Base-by-base conservation (phyloP, 2,329 filamentous ascomycete genomes). In the Phialophora chinensis region DNA sequence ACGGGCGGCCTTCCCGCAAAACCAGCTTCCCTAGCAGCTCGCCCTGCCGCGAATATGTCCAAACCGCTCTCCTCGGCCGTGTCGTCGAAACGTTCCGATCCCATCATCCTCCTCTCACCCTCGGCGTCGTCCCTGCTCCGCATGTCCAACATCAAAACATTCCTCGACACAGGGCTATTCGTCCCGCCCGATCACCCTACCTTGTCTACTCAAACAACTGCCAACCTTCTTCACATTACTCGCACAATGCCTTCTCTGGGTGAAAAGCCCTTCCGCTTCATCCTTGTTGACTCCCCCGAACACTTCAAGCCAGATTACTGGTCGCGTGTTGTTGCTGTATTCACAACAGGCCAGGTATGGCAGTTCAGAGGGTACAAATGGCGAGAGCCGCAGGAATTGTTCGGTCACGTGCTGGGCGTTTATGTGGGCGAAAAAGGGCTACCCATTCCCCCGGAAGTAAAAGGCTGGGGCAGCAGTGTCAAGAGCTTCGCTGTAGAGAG, bases 301-400 rank as follows among this genome's bases (percentile, higher is more conserved):
- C 91, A 95, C 78, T 99, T 99, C 86, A 96, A 97, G 78, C 95
- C 95, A 0, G 93, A 98, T 76, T 97, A 98, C 83, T 99, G 95
- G 95, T 90, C 90, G 74, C 89, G 93, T 60, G 91, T 99, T 6
- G 95, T 97, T 1, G 95, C 91, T 12, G 93, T 99, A 65, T 98
- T 99, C 81, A 99, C 95, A 0, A 99, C 95, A 0, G 95, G 95
- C 38, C 95, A 99, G 81, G 89, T 90, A 10, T 99, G 95, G 95
- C 95, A 99, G 80, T 99, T 99, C 82, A 97, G 97, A 81, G 91
- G 88, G 72, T 99, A 99, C 86, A 97, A 96, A 79, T 99, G 95
- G 92, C 90, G 90, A 72, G 90, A 90, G 63, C 91, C 95, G 0
- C 86, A 88, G 14, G 95, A 98, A 75, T 84, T 99, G 58, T 99